A percentile compares a stretch with the other conserved stretches of the same genome.
Conservation (phyloP, 805 yeast species). For the Suhomyces tanzawaensis region DNA sequence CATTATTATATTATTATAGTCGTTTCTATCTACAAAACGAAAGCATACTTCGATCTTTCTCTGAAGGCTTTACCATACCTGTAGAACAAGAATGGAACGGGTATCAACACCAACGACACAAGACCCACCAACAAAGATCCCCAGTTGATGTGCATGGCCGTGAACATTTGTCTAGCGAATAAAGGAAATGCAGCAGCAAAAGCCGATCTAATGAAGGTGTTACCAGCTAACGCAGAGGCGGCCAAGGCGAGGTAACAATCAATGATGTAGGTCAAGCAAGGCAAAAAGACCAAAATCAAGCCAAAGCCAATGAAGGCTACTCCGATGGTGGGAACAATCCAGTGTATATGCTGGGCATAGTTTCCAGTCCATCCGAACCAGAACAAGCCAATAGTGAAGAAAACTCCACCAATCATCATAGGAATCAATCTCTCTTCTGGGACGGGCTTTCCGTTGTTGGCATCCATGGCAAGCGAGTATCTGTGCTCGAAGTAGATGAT, state of each 20-base stretch:
- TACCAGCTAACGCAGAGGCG: conserved; percentile 66
- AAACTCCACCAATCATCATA: conserved; percentile 67
- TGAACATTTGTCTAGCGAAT: conserved; percentile 53
- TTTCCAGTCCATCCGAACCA: conserved; percentile 91
- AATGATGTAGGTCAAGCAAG: conserved; percentile 57
- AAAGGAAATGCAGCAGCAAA: conserved; percentile 64
- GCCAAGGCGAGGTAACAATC: conserved; percentile 58
- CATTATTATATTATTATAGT: background rate
- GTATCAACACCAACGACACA: conserved; percentile 48
- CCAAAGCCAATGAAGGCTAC: conserved; percentile 45
- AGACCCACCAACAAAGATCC: conserved; percentile 55
- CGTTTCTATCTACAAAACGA: conserved; percentile 7
- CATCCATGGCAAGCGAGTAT: conserved; percentile 33
- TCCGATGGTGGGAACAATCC: conserved; percentile 62
- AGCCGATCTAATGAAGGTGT: conserved; percentile 56
- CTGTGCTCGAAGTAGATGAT: conserved; percentile 27
- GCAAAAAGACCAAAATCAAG: conserved; percentile 55
- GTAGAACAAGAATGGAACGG: conserved; percentile 56
- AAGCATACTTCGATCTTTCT: conserved; percentile 16
- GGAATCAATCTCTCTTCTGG: conserved; percentile 83
- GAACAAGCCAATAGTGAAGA: conserved; percentile 74
- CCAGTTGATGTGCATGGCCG: conserved; percentile 50
- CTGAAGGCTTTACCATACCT: conserved; percentile 38
- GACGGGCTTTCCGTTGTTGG: conserved; percentile 46
- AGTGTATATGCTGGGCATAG: conserved; percentile 68